Conservation (phyloP, 257 asterid species). For the Gentiana macrophylla region DNA sequence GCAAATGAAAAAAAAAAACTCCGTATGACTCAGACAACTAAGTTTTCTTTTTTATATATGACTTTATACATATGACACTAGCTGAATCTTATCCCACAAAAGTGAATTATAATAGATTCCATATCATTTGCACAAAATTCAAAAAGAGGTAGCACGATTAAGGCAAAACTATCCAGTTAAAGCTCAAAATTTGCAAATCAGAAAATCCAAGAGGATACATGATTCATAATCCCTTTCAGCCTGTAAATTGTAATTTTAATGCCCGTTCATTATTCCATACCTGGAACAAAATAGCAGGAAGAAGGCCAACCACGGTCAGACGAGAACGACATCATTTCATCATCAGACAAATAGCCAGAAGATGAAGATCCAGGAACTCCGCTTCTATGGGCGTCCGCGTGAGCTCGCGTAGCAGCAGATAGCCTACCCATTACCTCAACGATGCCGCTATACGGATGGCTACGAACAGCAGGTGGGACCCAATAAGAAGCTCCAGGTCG, state of each 20-base stretch:
- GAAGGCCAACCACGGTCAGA: slow-evolving; percentile 36
- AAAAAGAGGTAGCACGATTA: too few relatives aligned
- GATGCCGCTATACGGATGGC: slow-evolving; percentile 8
- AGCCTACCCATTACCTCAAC: slow-evolving; percentile 23
- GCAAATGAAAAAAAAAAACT: too few relatives aligned
- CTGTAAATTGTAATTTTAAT: not conserved
- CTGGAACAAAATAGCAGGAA: slow-evolving; percentile 22
- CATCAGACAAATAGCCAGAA: slow-evolving; percentile 13
- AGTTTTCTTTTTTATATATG: too few relatives aligned
- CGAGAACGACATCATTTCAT: slow-evolving; percentile 15
- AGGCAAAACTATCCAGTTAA: too few relatives aligned
- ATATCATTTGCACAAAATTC: too few relatives aligned
- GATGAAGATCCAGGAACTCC: not conserved
- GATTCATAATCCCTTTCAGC: too few relatives aligned
- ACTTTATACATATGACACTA: too few relatives aligned
- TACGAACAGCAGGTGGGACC: slow-evolving; percentile 26
- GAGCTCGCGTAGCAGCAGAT: slow-evolving; percentile 6
- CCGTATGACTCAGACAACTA: too few relatives aligned
- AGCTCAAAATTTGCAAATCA: too few relatives aligned
- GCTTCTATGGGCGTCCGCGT: not conserved
- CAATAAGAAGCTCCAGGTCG: slow-evolving; percentile 32
- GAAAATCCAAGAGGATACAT: too few relatives aligned
- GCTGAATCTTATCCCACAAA: too few relatives aligned
- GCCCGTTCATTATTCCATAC: slow-evolving; percentile 1
- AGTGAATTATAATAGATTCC: too few relatives aligned